phyloP scores from a whole-genome alignment of 345 rosid species.

The Anacardium occidentale region DNA sequence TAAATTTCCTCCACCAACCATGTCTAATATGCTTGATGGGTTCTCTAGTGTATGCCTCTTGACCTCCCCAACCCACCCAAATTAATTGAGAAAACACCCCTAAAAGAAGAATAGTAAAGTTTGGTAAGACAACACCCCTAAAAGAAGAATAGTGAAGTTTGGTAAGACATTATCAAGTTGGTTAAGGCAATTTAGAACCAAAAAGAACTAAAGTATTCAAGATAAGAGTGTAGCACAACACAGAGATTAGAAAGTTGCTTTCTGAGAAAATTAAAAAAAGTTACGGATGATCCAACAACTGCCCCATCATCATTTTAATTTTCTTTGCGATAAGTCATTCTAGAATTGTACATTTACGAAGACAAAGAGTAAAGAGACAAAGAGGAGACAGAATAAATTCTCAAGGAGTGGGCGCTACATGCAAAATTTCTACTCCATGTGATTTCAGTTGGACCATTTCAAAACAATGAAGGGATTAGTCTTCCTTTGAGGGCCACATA shows the following conservation, averaged over 20 bases:
- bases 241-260: background rate
- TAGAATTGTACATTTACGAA: background rate
- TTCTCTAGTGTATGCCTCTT: background rate
- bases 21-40: background rate
- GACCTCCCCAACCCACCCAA: slow-evolving; percentile 3
- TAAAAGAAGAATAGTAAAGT: background rate
- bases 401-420: slow-evolving; percentile 27
- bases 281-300: background rate
- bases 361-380: slow-evolving; percentile 11
- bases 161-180: background rate
- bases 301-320: slow-evolving; percentile 1
- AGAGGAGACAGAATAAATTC: slow-evolving; percentile 28
- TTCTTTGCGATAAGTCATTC: background rate
- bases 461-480: slow-evolving; percentile 13
- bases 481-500: slow-evolving; percentile 27
- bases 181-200: background rate
- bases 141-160: background rate
- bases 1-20: background rate
- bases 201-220: background rate
- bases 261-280: background rate
- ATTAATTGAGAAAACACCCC: background rate
- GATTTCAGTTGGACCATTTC: slow-evolving; percentile 29
- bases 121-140: too few relatives aligned
- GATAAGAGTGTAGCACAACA: background rate
- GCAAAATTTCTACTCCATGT: slow-evolving; percentile 27